Percentiles rank a stretch among this genome's conserved stretches.
Conservation (phyloP, 306 rosid genomes). For the Vigna unguiculata region DNA sequence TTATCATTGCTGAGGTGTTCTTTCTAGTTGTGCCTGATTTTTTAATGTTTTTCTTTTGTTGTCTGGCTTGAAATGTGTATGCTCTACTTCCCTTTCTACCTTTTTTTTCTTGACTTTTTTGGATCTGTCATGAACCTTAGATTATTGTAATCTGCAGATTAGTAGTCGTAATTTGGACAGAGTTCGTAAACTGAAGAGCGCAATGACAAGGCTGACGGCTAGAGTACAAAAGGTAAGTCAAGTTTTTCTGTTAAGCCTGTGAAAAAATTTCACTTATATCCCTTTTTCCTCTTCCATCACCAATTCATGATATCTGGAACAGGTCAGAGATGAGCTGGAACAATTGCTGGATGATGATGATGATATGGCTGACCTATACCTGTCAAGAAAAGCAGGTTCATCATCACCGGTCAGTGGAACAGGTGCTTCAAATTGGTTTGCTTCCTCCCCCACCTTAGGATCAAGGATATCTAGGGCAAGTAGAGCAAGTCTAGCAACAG, state of each 20-base stretch:
- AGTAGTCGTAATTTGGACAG: slow-evolving; percentile 97
- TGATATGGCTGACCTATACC: slow-evolving; percentile 96
- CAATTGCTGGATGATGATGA: slow-evolving; percentile 95
- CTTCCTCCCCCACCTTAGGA: slow-evolving; percentile 77
- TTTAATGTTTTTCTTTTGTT: slow-evolving; percentile 8
- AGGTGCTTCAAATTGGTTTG: slow-evolving; percentile 68
- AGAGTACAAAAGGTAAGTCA: slow-evolving; percentile 89
- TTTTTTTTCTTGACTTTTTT: neutral
- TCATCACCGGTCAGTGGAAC: slow-evolving; percentile 79
- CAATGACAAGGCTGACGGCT: slow-evolving; percentile 97
- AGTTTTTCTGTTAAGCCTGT: neutral
- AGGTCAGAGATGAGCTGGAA: slow-evolving; percentile 90
- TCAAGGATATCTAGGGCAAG: slow-evolving; percentile 86
- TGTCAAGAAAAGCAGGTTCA: slow-evolving; percentile 79
- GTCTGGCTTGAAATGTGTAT: slow-evolving; percentile 17
- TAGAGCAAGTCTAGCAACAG: slow-evolving; percentile 76
- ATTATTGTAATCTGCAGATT: slow-evolving; percentile 61
- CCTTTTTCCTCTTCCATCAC: slow-evolving; percentile 47
- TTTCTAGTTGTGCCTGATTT: slow-evolving; percentile 18
- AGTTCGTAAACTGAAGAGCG: slow-evolving; percentile 95
- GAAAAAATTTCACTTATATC: neutral
- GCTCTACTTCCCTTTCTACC: slow-evolving; percentile 18
- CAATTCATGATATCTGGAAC: slow-evolving; percentile 42
- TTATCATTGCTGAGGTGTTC: slow-evolving; percentile 25
- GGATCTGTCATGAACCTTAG: slow-evolving; percentile 6